Base-by-base conservation (phyloP, 2,329 filamentous ascomycete species). In the Fusarium transvaalense region DNA sequence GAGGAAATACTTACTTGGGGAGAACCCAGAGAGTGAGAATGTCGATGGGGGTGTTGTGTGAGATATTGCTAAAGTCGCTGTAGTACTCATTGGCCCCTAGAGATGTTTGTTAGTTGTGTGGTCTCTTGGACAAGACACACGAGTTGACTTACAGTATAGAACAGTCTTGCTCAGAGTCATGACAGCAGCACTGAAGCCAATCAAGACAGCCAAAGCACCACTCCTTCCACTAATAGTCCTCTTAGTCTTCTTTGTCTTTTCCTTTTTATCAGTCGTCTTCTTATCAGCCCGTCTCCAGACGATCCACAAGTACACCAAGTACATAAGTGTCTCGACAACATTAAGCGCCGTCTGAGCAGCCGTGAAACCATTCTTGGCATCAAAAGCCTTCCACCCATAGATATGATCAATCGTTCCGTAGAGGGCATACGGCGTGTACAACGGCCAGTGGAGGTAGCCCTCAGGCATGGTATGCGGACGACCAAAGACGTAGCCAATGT, bases 391-490 rank as follows among this genome's bases (percentile, higher is more conserved):
- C 83, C 86, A 90, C 39, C 93, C 93, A 81, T 97, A 97, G 32
- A 95, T 84, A 78, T 94, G 84, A 79, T 97, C 94, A 69, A 97
- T 83, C 51, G 84, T 82, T 59, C 91, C 92, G 81, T 97, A 97
- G 2, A 97, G 87, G 74, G 86, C 88, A 80, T 97, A 97, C 0
- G 92, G 93, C 31, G 80, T 82, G 86, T 88, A 97, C 41, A 97
- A 73, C 2, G 92, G 91, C 81, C 81, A 83, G 81, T 97, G 92
- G 53, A 91, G 82, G 46, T 79, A 80, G 17, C 93, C 93, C 71
- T 92, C 92, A 0, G 90, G 88, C 92, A 97, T 96, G 59, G 89
- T 92, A 78, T 90, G 87, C 31, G 94, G 94, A 21, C 94, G 92
- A 55, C 92, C 82, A 46, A 97, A 83, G 38, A 97, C 88, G 81